Base-by-base conservation (phyloP, 345 rosid species). In the Physaria fendleri region DNA sequence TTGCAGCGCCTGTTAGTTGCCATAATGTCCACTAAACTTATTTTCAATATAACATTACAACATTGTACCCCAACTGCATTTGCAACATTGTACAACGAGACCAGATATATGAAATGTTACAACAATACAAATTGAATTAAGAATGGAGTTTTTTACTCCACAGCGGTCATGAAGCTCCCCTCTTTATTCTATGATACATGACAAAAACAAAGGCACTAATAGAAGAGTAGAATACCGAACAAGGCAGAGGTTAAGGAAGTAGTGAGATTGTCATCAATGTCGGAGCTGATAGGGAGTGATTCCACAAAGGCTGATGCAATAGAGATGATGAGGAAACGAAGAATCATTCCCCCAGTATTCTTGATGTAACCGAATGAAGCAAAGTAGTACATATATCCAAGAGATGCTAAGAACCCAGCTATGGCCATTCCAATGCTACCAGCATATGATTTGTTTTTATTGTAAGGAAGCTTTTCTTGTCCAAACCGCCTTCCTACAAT, bases 211-310 rank as follows among this genome's bases (percentile, higher is more conserved):
- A 28, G 49, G 33, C 39, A 2, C 22, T 18, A 24, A 21, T 41
- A 62, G 59, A 70, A 77, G 25, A 92, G 75, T 63, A 84, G 71
- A 73, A 59, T 65, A 37, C 97, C 98, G 9, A 86, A 28, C 27
- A 83, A 49, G 5, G 86, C 47, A 51, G 85, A 83, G 40, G 97
- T 64, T 38, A 92, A 24, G 27, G 97, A 74, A 33, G 86, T 74
- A 2, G 95, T 92, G 47, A 92, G 97, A 71, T 92, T 92, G 78
- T 92, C 98, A 44, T 92, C 98, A 38, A 92, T 82, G 59, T 46
- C 65, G 3, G 90, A 78, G 69, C 97, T 82, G 28, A 88, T 75
- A 11, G 97, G 95, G 15, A 81, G 85, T 51, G 98, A 92, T 74
- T 92, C 98, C 25, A 86, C 89, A 37, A 92, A 0, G 4, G 95